phyloP scores from a whole-genome alignment of 257 asterid species.

The Penstemon newberryi region DNA sequence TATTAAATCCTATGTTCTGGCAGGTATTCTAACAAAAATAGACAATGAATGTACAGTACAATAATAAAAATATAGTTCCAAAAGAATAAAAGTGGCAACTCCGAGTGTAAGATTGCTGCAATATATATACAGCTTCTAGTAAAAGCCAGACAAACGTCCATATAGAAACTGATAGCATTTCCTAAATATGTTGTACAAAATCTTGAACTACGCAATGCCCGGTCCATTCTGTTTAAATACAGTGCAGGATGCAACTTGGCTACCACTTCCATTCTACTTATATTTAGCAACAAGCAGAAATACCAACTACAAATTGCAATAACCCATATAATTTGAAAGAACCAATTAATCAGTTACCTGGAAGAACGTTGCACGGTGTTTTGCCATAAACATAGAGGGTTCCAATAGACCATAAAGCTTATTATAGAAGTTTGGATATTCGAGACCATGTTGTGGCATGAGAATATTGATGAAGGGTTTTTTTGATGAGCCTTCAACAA shows the following conservation, averaged over 20 bases:
- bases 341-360: constrained; percentile 43
- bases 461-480: too few relatives aligned
- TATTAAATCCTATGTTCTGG: background rate
- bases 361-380: constrained; percentile 83
- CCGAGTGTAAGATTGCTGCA: background rate
- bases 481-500: too few relatives aligned
- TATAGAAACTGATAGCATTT: background rate
- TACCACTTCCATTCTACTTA: constrained; percentile 15
- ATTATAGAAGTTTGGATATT: constrained; percentile 86
- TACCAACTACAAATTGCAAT: background rate
- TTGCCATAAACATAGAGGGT: constrained; percentile 85
- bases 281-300: constrained; percentile 15
- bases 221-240: constrained; percentile 5
- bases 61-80: background rate
- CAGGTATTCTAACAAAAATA: background rate
- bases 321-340: constrained; percentile 6
- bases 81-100: constrained; percentile 5
- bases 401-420: constrained; percentile 87
- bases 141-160: background rate
- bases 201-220: background rate
- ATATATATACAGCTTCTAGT: constrained; percentile 13
- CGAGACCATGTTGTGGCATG: constrained; percentile 94
- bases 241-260: background rate
- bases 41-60: background rate
- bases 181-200: background rate